phyloP scores from a whole-genome alignment of 2,329 filamentous ascomycete genomes.

The Harringtonia lauricola region DNA sequence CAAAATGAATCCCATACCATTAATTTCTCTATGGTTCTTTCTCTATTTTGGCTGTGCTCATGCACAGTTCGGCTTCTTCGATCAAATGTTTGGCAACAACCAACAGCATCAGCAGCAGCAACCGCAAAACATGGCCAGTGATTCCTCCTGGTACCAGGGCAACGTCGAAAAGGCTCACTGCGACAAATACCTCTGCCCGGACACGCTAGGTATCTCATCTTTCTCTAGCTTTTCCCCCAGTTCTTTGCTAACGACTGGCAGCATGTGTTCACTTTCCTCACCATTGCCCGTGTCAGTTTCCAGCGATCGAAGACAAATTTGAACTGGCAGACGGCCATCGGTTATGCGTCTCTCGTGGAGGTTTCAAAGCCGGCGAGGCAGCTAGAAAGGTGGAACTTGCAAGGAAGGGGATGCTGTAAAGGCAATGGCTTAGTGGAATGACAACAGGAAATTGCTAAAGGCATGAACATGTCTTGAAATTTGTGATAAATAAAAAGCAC shows the following conservation, averaged over 20 bases:
- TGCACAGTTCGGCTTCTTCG: conserved; percentile 94
- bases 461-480: background rate
- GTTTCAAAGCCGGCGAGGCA: conserved; percentile 61
- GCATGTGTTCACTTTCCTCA: conserved; percentile 94
- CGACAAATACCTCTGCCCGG: conserved; percentile 88
- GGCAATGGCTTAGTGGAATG: no score
- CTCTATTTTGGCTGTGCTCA: conserved; percentile 49
- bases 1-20: conserved; percentile 21
- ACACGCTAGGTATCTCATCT: conserved; percentile 51
- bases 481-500: background rate
- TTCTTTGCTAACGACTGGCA: conserved; percentile 8
- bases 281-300: conserved; percentile 88
- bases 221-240: background rate
- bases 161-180: conserved; percentile 56
- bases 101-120: conserved; percentile 39
- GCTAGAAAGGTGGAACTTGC: conserved; percentile 69
- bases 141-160: conserved; percentile 60
- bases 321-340: conserved; percentile 61
- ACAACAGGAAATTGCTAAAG: no score
- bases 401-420: conserved; percentile 62
- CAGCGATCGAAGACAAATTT: conserved; percentile 65
- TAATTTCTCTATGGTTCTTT: conserved; percentile 33
- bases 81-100: conserved; percentile 71
- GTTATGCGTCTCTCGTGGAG: conserved; percentile 64
- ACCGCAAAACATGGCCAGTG: conserved; percentile 72